Evolutionary conservation across 129 eudicot genomes (phyloP), one percentile per base, ranked within the genome.

Genomic region (Chrysanthemum lavandulifolium): DNA sequence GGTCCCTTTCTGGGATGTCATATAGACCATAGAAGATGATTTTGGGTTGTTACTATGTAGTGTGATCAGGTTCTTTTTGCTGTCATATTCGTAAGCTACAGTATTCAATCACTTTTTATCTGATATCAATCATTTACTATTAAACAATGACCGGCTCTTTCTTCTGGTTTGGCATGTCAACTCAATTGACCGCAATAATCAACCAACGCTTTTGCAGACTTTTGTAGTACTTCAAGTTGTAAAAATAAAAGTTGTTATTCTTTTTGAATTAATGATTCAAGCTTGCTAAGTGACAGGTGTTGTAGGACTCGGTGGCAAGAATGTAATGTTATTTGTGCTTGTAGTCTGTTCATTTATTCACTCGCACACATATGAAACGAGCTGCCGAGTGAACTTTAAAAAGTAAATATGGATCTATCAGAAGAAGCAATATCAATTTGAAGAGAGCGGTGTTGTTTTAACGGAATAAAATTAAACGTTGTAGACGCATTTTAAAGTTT

Each of bases 391-490:
- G 65, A 71, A 57, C 25, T 8, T 25, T 61, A 61, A 29, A 13
- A 13, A 61, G 48, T 13, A 58, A 72, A 47, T 23, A 40, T 0
- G 55, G 63, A 33, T 57, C 40, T 55, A 7, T 36, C 49, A 13
- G 57, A 45, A 58, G 67, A 72, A 72, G 21, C 68, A 47, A 57
- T n/a, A 45, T 45, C 25, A 48, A 67, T 59, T 59, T 72, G 47
- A 13, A 72, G 33, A 57, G 43, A 7, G 47, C 68, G 14, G 21
- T 72, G 67, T 43, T 61, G 14, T 72, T 48, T 2, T 25, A 45
- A 48, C 48, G 57, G 48, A 13, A 27, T 57, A n/a, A 13, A 27
- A 47, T 23, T 5, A 61, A 16, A 57, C 2, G 6, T 19, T 12
- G 4, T 60, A 0, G 43, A 60, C 10, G 2, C 5, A 19, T 61